phyloP scores from a whole-genome alignment of 352 stramenopile species.

The Phytophthora pluvialis region DNA sequence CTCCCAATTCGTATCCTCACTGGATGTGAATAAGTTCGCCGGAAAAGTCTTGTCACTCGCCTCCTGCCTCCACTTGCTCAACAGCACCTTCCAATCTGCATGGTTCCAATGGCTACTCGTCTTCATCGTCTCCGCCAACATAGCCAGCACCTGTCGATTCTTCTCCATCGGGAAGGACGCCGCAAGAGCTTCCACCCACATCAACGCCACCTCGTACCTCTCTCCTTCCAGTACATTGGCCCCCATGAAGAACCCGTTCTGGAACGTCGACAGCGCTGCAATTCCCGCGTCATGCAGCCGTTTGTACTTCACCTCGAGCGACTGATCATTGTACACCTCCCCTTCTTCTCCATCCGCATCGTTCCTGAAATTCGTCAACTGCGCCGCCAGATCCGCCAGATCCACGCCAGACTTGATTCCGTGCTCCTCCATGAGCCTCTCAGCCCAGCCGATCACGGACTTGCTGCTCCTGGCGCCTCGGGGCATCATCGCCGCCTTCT shows the following conservation, averaged over 20 bases:
- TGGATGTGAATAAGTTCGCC: constrained; percentile 60
- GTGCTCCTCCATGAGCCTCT: constrained; percentile 58
- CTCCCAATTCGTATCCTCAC: constrained; percentile 53
- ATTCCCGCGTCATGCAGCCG: constrained; percentile 72
- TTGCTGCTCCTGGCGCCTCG: constrained; percentile 44
- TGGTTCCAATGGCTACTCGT: constrained; percentile 56
- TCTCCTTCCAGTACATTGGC: constrained; percentile 63
- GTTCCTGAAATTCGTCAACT: constrained; percentile 56
- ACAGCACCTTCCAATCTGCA: constrained; percentile 61
- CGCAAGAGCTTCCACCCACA: constrained; percentile 68
- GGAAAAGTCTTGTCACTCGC: constrained; percentile 61
- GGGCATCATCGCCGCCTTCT: constrained; percentile 35
- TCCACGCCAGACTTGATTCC: constrained; percentile 62
- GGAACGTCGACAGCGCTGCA: constrained; percentile 69
- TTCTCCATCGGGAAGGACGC: constrained; percentile 68
- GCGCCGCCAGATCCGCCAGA: constrained; percentile 49
- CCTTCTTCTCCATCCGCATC: constrained; percentile 32
- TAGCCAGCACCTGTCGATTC: constrained; percentile 62
- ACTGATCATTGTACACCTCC: constrained; percentile 46
- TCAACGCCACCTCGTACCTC: constrained; percentile 64
- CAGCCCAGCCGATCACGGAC: constrained; percentile 68
- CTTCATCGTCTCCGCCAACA: constrained; percentile 46
- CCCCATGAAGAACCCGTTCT: constrained; percentile 81
- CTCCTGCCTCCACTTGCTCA: constrained; percentile 68
- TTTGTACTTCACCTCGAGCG: constrained; percentile 69